A percentile compares a stretch with the other conserved stretches of the same genome.
Evolutionary conservation across 1,284 basidiomycete species (phyloP).

Genomic region (Erythrobasidium hasegawianum): DNA sequence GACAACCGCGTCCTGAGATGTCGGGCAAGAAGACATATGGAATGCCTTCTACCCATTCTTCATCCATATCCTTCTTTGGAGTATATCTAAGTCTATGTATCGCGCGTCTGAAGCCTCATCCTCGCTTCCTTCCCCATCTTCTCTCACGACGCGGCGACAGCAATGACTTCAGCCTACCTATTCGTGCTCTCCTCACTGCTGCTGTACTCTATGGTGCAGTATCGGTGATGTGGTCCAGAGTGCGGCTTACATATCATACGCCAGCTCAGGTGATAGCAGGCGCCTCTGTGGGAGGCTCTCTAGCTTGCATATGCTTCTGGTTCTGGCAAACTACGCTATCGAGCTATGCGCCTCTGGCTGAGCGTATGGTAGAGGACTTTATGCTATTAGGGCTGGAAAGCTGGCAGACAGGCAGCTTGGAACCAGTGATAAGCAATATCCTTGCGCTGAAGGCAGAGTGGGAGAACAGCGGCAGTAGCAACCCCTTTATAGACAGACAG

Average conservation of each 20-base stretch:
- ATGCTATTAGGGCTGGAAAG: slow-evolving; percentile 34
- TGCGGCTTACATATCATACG: slow-evolving; percentile 46
- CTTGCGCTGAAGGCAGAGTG: slow-evolving; percentile 4
- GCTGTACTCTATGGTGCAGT: slow-evolving; percentile 37
- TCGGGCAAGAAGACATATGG: slow-evolving; percentile 44
- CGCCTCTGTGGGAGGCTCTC: slow-evolving; percentile 38
- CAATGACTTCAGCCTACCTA: slow-evolving; percentile 32
- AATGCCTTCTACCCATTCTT: slow-evolving; percentile 49
- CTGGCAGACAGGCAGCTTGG: slow-evolving; percentile 9
- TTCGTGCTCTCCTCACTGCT: slow-evolving; percentile 36
- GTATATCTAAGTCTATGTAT: slow-evolving; percentile 45
- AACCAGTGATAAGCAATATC: slow-evolving; percentile 12
- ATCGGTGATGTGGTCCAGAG: slow-evolving; percentile 45
- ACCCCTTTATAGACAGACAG: too few relatives aligned
- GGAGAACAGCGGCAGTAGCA: not conserved
- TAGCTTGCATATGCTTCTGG: slow-evolving; percentile 42
- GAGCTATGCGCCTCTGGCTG: slow-evolving; percentile 32
- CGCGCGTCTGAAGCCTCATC: slow-evolving; percentile 43
- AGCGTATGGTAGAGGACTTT: slow-evolving; percentile 40
- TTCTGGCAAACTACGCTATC: slow-evolving; percentile 39
- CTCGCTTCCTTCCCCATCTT: slow-evolving; percentile 37
- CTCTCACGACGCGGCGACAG: slow-evolving; percentile 21
- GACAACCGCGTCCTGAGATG: slow-evolving; percentile 44
- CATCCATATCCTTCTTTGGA: slow-evolving; percentile 46
- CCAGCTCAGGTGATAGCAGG: slow-evolving; percentile 45